Evolutionary conservation across 1,284 basidiomycete species (phyloP).

Genomic region (Cutaneotrichosporon cutaneum): DNA sequence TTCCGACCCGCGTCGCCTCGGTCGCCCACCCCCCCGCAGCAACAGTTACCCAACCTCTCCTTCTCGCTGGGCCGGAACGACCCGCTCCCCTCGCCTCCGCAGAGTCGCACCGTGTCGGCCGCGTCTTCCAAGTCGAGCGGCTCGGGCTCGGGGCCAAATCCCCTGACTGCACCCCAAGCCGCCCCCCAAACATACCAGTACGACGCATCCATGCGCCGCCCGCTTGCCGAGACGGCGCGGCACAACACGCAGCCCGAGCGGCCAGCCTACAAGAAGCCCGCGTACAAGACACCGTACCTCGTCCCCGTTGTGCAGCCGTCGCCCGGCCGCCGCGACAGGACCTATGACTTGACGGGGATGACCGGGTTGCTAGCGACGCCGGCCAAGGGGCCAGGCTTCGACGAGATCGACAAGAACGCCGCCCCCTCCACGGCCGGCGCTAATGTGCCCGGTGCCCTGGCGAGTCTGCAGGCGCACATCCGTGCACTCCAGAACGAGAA

Average conservation of each 20-base stretch:
- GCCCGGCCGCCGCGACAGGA: conserved; percentile 13
- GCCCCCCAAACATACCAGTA: neutral
- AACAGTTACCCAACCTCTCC: conserved; percentile 54
- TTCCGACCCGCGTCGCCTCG: conserved; percentile 16
- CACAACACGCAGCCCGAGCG: conserved; percentile 28
- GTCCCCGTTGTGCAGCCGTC: neutral
- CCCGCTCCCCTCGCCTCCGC: conserved; percentile 41
- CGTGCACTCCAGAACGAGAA: conserved; percentile 71
- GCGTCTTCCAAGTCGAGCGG: conserved; percentile 14
- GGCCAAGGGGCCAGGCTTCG: conserved; percentile 42
- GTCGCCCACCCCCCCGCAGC: conserved; percentile 20
- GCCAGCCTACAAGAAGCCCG: neutral
- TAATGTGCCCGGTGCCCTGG: conserved; percentile 36
- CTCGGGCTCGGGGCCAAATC: neutral
- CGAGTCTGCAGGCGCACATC: conserved; percentile 44
- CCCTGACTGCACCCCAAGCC: neutral
- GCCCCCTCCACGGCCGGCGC: conserved; percentile 29
- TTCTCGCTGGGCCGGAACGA: conserved; percentile 44
- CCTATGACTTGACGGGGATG: conserved; percentile 48
- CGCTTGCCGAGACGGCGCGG: conserved; percentile 33
- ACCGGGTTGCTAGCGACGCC: conserved; percentile 51
- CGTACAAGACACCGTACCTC: neutral
- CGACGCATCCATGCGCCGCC: conserved; percentile 19
- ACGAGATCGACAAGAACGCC: conserved; percentile 41
- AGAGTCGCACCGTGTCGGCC: conserved; percentile 29